A percentile compares a stretch with the other conserved stretches of the same genome.
phyloP scores from a whole-genome alignment of 176 grass and related monocot species.

The Carex kokanica region DNA sequence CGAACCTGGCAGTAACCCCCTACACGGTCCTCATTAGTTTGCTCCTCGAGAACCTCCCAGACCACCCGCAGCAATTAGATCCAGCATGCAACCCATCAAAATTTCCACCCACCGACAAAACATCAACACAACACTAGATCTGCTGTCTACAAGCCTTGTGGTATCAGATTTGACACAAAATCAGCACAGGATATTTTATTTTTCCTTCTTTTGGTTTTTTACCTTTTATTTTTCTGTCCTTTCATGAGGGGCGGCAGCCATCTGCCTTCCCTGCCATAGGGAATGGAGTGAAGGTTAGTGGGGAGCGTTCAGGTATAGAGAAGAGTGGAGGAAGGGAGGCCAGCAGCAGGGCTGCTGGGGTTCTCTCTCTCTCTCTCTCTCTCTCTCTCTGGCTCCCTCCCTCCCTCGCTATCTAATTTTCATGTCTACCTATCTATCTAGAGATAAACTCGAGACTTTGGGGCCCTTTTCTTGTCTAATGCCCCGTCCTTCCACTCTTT shows the following conservation, averaged over 20 bases:
- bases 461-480: neutral
- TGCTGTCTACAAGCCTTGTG: neutral
- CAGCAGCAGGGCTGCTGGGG: no score
- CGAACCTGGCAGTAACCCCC: neutral
- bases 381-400: no score
- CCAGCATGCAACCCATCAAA: neutral
- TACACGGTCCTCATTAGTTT: neutral
- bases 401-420: neutral
- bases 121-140: neutral
- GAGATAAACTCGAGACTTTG: neutral
- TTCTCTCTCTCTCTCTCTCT: neutral
- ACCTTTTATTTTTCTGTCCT: neutral
- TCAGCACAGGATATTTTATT: neutral
- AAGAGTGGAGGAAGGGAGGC: neutral
- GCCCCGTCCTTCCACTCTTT: neutral
- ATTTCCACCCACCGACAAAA: neutral
- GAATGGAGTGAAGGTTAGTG: neutral
- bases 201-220: neutral
- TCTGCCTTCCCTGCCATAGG: neutral
- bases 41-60: neutral
- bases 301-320: neutral
- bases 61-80: neutral
- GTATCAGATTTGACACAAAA: neutral
- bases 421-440: neutral
- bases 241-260: neutral